Evolutionary conservation across 768 basidiomycete genomes (phyloP).

Genomic region (Hygrocybe punicea): DNA sequence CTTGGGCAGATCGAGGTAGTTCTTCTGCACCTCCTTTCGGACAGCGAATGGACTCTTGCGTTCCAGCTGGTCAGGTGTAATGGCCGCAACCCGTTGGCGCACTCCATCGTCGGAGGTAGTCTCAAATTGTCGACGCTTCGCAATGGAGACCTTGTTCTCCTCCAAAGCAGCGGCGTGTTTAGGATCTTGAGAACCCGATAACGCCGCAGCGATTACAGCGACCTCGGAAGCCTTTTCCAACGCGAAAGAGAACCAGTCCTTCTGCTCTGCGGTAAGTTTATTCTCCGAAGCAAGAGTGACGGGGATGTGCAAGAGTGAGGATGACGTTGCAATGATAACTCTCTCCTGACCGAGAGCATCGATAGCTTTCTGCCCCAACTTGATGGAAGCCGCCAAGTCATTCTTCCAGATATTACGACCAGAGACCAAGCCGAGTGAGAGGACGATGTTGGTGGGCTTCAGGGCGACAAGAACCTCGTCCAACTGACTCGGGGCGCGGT

Average conservation of each 20-base stretch:
- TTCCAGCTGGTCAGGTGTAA: slow-evolving; percentile 80
- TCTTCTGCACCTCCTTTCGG: slow-evolving; percentile 85
- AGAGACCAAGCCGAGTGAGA: slow-evolving; percentile 94
- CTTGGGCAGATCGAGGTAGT: slow-evolving; percentile 85
- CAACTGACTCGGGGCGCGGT: slow-evolving; percentile 89
- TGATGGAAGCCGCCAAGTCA: slow-evolving; percentile 81
- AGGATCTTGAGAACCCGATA: slow-evolving; percentile 81
- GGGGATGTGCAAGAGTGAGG: slow-evolving; percentile 96
- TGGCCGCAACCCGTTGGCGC: slow-evolving; percentile 90
- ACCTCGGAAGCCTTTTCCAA: slow-evolving; percentile 94
- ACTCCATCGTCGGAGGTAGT: slow-evolving; percentile 88
- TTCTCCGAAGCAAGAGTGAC: slow-evolving; percentile 92
- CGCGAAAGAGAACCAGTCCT: slow-evolving; percentile 99
- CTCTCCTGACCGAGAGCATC: slow-evolving; percentile 79
- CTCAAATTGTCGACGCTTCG: slow-evolving; percentile 94
- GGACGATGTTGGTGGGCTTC: slow-evolving; percentile 73
- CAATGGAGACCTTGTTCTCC: slow-evolving; percentile 85
- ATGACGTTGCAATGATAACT: slow-evolving; percentile 92
- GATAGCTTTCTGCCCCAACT: slow-evolving; percentile 79
- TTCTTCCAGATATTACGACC: slow-evolving; percentile 99
- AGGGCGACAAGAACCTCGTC: slow-evolving; percentile 75
- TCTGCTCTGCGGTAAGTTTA: slow-evolving; percentile 82
- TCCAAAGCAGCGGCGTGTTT: slow-evolving; percentile 71
- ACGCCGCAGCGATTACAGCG: slow-evolving; percentile 75
- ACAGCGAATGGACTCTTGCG: slow-evolving; percentile 86